Percentiles rank a stretch among this genome's conserved stretches.
Evolutionary conservation across 177 flowering plant species (phyloP).

Genomic region (Vitis hybrid): DNA sequence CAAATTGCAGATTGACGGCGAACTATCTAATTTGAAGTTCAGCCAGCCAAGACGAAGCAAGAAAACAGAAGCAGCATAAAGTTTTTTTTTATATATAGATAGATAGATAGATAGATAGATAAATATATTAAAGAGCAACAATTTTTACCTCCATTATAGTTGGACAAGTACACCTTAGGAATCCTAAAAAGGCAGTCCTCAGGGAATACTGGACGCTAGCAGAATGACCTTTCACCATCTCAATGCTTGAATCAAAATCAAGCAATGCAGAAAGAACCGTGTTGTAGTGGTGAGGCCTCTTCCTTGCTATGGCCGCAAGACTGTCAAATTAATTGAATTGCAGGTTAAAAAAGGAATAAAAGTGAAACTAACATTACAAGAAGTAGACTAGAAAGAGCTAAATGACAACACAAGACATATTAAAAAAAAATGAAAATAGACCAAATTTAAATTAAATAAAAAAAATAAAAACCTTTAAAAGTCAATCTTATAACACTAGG

Average conservation of each 20-base stretch:
- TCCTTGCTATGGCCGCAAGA: constrained; percentile 88
- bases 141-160: constrained; percentile 65
- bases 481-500: no score
- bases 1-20: no score
- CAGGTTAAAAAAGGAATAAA: not conserved
- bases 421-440: not conserved
- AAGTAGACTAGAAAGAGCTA: not conserved
- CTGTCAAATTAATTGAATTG: constrained; percentile 43
- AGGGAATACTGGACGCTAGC: constrained; percentile 82
- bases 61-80: not conserved
- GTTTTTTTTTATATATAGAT: not conserved
- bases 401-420: not conserved
- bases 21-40: no score
- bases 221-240: constrained; percentile 58
- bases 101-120: not conserved
- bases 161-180: constrained; percentile 79
- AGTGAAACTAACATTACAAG: not conserved
- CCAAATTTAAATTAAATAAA: not conserved
- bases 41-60: no score
- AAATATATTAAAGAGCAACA: not conserved
- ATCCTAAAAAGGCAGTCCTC: constrained; percentile 90
- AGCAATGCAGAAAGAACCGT: constrained; percentile 61
- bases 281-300: constrained; percentile 64
- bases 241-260: constrained; percentile 63
- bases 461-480: no score